Evolutionary conservation across 2,329 filamentous ascomycete species (phyloP).

Genomic region (Lasiodiplodia sp.): DNA sequence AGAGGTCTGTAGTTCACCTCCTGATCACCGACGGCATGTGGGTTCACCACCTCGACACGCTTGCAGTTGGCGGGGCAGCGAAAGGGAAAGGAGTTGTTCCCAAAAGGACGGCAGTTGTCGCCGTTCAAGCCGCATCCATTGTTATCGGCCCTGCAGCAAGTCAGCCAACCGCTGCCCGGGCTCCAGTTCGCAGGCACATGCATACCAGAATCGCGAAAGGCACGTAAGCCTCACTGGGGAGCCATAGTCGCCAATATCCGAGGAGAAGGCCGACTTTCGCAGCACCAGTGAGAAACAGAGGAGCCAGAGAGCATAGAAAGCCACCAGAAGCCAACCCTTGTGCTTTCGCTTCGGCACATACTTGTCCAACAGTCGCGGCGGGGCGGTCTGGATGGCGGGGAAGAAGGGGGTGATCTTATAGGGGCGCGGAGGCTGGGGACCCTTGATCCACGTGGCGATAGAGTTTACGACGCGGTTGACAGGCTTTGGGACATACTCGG

Average conservation of each 20-base stretch:
- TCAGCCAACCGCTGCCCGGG: not conserved
- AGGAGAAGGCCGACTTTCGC: constrained; percentile 65
- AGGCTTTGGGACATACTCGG: constrained; percentile 60
- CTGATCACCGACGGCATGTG: constrained; percentile 75
- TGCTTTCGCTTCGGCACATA: constrained; percentile 67
- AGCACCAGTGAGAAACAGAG: constrained; percentile 73
- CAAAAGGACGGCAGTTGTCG: constrained; percentile 76
- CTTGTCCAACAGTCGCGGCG: constrained; percentile 68
- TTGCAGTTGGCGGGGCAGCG: constrained; percentile 77
- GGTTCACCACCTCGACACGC: constrained; percentile 70
- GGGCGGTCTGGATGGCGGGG: constrained; percentile 71
- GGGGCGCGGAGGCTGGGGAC: constrained; percentile 56
- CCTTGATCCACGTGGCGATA: constrained; percentile 55
- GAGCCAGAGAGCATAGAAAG: constrained; percentile 72
- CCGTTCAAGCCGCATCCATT: constrained; percentile 80
- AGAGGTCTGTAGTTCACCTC: constrained; percentile 64
- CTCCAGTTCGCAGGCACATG: not conserved
- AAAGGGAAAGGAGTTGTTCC: constrained; percentile 73
- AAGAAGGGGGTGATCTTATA: constrained; percentile 63
- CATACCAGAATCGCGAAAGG: constrained; percentile 72
- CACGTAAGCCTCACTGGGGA: constrained; percentile 71
- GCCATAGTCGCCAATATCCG: constrained; percentile 73
- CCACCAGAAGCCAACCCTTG: constrained; percentile 64
- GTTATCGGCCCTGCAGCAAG: constrained; percentile 55
- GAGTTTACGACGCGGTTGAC: constrained; percentile 51